These are phyloP conservation scores for Rhodotorula toruloides DNA, from an alignment of 768 basidiomycete species.

Conservation along the genomic window DNA sequence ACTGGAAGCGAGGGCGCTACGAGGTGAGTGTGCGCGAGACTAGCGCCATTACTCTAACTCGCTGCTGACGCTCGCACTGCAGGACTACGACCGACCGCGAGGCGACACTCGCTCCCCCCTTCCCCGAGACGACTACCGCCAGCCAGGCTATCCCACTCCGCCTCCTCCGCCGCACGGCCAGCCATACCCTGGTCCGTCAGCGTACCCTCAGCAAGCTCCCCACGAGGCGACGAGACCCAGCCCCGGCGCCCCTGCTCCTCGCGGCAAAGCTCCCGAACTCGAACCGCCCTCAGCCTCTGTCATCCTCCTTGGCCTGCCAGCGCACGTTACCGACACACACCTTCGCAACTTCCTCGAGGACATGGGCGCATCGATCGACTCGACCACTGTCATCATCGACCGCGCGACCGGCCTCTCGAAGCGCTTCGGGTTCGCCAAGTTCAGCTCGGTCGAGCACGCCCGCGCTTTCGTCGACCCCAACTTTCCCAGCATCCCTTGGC, in stretches of 20 bases:
- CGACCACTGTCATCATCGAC: conserved; percentile 83
- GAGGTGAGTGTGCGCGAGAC: not conserved
- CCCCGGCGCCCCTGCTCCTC: not conserved
- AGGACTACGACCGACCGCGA: conserved; percentile 14
- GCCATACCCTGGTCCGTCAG: not conserved
- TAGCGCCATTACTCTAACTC: not conserved
- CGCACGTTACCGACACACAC: conserved; percentile 39
- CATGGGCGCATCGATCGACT: conserved; percentile 45
- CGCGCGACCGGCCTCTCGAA: conserved; percentile 91
- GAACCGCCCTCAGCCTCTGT: conserved; percentile 40
- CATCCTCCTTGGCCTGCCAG: conserved; percentile 41
- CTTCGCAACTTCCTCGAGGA: conserved; percentile 45
- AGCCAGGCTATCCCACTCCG: not conserved
- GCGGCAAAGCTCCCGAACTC: conserved; percentile 19
- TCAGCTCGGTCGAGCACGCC: conserved; percentile 76
- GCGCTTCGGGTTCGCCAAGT: conserved; percentile 96
- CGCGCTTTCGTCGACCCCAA: conserved; percentile 83
- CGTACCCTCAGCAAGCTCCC: not conserved
- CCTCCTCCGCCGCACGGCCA: not conserved
- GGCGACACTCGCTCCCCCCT: not conserved
- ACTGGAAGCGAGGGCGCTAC: conserved; percentile 22
- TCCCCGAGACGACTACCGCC: not conserved
- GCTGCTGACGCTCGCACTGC: not conserved
- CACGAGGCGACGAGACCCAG: not conserved
- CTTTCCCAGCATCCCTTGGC: conserved; percentile 85